These are phyloP conservation scores for Aureobasidium vineae DNA, from an alignment of 2,329 filamentous ascomycete genomes.

Conservation along the genomic window DNA sequence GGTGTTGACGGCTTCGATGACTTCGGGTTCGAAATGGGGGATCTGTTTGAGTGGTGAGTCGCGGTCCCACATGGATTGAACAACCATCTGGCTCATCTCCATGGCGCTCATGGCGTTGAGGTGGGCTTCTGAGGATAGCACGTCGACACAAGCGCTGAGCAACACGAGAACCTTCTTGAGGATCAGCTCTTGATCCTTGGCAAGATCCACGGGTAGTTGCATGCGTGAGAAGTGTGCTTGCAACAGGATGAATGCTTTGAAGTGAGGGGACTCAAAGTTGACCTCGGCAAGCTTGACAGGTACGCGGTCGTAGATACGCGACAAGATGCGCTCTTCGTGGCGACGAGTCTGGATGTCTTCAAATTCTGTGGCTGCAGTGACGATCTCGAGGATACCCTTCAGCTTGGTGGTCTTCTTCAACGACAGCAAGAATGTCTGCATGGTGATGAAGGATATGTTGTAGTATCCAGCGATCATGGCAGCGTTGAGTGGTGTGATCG, in stretches of 20 bases:
- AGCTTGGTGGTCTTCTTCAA: constrained; percentile 86
- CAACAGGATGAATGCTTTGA: constrained; percentile 95
- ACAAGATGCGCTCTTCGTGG: constrained; percentile 83
- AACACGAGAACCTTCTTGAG: constrained; percentile 81
- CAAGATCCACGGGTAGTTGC: constrained; percentile 92
- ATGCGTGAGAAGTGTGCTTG: constrained; percentile 98
- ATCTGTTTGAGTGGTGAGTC: constrained; percentile 97
- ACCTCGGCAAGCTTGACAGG: constrained; percentile 92
- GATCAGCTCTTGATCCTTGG: constrained; percentile 91
- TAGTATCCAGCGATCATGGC: constrained; percentile 99
- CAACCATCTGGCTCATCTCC: constrained; percentile 99
- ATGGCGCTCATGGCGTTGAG: constrained; percentile 97
- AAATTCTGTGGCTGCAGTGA: constrained; percentile 95
- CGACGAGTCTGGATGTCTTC: constrained; percentile 91
- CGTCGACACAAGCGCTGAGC: constrained; percentile 88
- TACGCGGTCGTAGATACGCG: constrained; percentile 88
- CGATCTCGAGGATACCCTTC: constrained; percentile 94
- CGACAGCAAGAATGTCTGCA: constrained; percentile 97
- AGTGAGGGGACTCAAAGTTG: constrained; percentile 89
- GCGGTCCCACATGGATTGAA: constrained; percentile 98
- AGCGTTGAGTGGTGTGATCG: constrained; percentile 83
- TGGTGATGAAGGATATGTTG: constrained; percentile 98
- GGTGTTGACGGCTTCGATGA: constrained; percentile 77
- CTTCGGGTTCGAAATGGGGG: constrained; percentile 83
- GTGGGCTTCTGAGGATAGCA: constrained; percentile 91